These are phyloP conservation scores for Botrytis pseudocinerea DNA, from an alignment of 2,329 filamentous ascomycete species.

Conservation along the genomic window DNA sequence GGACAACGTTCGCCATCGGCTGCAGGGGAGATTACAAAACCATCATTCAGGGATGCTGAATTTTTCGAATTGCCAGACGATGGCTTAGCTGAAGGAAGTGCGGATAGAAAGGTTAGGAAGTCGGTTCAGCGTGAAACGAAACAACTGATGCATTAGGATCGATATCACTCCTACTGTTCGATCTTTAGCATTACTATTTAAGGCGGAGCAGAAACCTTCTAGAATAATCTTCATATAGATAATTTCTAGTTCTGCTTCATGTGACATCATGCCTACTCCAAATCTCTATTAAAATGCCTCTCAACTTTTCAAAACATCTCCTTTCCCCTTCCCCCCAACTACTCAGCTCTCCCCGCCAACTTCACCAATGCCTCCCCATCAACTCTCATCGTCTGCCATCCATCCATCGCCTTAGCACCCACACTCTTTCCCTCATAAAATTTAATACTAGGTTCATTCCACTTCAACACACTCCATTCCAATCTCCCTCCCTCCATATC, in stretches of 20 bases:
- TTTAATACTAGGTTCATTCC: slow-evolving; percentile 86
- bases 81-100: slow-evolving; percentile 42
- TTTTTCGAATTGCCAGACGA: slow-evolving; percentile 48
- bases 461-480: slow-evolving; percentile 90
- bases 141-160: background rate
- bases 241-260: background rate
- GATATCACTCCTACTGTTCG: background rate
- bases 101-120: background rate
- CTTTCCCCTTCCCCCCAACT: background rate
- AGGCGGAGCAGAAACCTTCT: background rate
- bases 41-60: slow-evolving; percentile 41
- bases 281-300: background rate
- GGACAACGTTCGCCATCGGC: slow-evolving; percentile 34
- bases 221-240: background rate
- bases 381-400: slow-evolving; percentile 76
- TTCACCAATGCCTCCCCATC: slow-evolving; percentile 64
- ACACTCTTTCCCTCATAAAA: slow-evolving; percentile 67
- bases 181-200: background rate
- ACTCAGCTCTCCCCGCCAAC: slow-evolving; percentile 47
- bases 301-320: background rate
- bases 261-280: background rate
- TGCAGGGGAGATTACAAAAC: slow-evolving; percentile 38
- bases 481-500: slow-evolving; percentile 71
- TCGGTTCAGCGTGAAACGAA: background rate
- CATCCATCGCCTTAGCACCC: slow-evolving; percentile 65